Evolutionary conservation across 805 yeast species (phyloP), one percentile per base, ranked within the genome.

Genomic region (Candida andamanensis): DNA sequence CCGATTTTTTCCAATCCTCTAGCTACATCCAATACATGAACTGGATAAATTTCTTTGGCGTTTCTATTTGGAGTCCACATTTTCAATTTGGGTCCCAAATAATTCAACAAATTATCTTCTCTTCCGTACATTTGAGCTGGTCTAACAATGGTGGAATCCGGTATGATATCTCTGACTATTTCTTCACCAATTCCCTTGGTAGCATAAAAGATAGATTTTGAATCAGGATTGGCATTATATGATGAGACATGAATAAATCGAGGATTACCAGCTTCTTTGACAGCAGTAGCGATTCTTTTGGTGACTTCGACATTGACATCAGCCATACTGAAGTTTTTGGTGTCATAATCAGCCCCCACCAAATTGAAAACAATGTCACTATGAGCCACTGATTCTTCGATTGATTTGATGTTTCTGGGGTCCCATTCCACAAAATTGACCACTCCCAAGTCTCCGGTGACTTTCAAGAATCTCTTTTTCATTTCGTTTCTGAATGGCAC

Each of bases 401-500:
- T 78, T 10, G 86, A 76, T 49, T 78, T 63, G 47, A 82, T 45
- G 63, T 85, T 85, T 58, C 95, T 71, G 42, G 85, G 64, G 56
- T 85, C 95, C 49, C 83, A 76, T 58, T 85, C 95, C 42, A 83
- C 76, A 56, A 78, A 80, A 60, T 81, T 82, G 18, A 85, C 86
- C 26, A 85, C 95, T 19, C 95, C 95, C 44, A 85, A 72, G 57
- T 85, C 95, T 28, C 95, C 95, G 29, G 79, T 70, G 34, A 82
- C 84, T 62, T 84, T 85, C 46, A 85, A 67, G 51, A 81, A 84
- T 49, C 95, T 72, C 58, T 72, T 79, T 51, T 78, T 74, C 69
- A 78, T 68, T 49, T 80, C 89, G 52, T 85, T 89, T 52, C 95
- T 72, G 65, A 53, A 85, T n/a, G 95, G 95, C 15, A 76, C 79